Evolutionary conservation across 495 filamentous ascomycete species (phyloP).

Genomic region (Penicillium angulare): DNA sequence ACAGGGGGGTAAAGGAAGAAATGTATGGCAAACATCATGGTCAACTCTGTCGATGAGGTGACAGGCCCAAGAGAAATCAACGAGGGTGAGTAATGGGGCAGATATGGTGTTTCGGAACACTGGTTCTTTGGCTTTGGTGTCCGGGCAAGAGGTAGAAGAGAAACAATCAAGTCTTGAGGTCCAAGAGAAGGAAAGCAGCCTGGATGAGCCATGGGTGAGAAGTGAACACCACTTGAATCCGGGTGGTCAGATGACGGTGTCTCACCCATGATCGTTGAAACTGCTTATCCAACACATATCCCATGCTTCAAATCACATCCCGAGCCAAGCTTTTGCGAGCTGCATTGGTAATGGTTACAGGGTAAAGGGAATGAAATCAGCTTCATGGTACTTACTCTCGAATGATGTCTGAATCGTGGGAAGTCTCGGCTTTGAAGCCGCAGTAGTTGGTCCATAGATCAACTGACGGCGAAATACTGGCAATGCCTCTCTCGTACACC

Average conservation of each 20-base stretch:
- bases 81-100: conserved; percentile 32
- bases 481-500: conserved; percentile 95
- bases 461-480: conserved; percentile 88
- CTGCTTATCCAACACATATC: conserved; percentile 26
- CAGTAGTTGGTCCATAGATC: conserved; percentile 98
- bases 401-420: conserved; percentile 89
- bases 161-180: conserved; percentile 23
- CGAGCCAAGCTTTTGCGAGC: conserved; percentile 35
- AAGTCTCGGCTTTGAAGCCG: conserved; percentile 94
- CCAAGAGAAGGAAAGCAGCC: conserved; percentile 47
- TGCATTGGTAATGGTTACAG: conserved; percentile 40
- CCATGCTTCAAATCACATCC: conserved; percentile 26
- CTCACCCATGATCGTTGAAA: conserved; percentile 55
- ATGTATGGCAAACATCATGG: conserved; percentile 52
- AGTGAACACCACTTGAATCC: conserved; percentile 44
- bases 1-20: conserved; percentile 27
- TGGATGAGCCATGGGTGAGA: conserved; percentile 59
- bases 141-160: conserved; percentile 20
- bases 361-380: conserved; percentile 67
- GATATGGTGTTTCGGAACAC: conserved; percentile 34
- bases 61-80: conserved; percentile 40
- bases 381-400: conserved; percentile 93
- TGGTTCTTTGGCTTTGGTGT: conserved; percentile 23
- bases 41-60: conserved; percentile 34
- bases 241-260: conserved; percentile 43